These are phyloP conservation scores for Apiospora saccharicola DNA, from an alignment of 2,329 filamentous ascomycete species.

Conservation along the genomic window DNA sequence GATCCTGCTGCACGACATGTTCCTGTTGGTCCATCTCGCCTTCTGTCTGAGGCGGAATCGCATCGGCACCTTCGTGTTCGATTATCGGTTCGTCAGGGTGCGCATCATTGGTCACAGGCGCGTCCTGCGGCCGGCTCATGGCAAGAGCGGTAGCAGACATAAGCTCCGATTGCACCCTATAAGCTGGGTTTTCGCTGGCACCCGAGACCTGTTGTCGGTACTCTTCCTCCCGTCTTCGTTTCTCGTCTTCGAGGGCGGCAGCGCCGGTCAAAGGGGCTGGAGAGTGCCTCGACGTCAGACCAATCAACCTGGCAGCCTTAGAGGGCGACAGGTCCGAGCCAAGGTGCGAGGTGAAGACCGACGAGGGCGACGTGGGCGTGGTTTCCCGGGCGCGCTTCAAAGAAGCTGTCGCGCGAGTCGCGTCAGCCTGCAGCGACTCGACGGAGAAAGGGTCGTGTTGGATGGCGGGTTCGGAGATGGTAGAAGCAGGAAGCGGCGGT, in stretches of 20 bases:
- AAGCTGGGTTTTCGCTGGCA: constrained; percentile 61
- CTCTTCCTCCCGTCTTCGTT: constrained; percentile 55
- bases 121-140: constrained; percentile 65
- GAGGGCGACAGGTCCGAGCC: constrained; percentile 57
- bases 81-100: constrained; percentile 2
- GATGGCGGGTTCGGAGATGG: constrained; percentile 36
- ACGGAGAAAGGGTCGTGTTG: constrained; percentile 45
- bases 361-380: constrained; percentile 50
- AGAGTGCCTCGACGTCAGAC: constrained; percentile 51
- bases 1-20: not conserved
- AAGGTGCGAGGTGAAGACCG: constrained; percentile 40
- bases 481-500: constrained; percentile 41
- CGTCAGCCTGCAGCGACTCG: constrained; percentile 50
- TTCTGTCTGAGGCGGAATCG: constrained; percentile 3
- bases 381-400: constrained; percentile 57
- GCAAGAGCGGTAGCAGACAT: constrained; percentile 60
- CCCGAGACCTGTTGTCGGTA: constrained; percentile 50
- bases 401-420: constrained; percentile 46
- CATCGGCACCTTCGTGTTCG: constrained; percentile 14
- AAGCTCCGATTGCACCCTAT: constrained; percentile 60
- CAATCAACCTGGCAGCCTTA: constrained; percentile 59
- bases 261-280: constrained; percentile 60
- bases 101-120: constrained; percentile 30
- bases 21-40: not conserved
- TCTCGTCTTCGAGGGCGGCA: constrained; percentile 62